These are phyloP conservation scores for Agrocybe pediades DNA, from an alignment of 768 basidiomycete genomes.

Conservation along the genomic window DNA sequence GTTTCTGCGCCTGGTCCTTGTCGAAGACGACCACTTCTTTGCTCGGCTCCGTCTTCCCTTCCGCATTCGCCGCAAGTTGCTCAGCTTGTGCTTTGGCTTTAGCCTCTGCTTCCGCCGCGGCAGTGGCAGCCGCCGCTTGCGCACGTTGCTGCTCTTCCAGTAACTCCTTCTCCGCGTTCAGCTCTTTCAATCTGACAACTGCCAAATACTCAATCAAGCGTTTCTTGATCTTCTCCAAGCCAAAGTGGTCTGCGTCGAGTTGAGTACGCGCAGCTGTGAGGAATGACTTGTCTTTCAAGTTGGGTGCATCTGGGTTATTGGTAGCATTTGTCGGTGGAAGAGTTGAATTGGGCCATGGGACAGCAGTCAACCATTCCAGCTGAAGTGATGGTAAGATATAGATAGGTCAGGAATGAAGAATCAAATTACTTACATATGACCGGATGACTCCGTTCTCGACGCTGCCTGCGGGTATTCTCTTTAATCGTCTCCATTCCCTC, in stretches of 20 bases:
- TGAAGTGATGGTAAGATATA: conserved; percentile 29
- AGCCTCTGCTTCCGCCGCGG: conserved; percentile 20
- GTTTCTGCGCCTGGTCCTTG: conserved; percentile 22
- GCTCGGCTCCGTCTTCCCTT: conserved; percentile 14
- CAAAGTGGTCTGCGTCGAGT: conserved; percentile 90
- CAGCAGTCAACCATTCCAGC: conserved; percentile 86
- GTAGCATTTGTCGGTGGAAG: conserved; percentile 19
- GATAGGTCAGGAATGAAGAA: conserved; percentile 16
- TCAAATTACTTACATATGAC: conserved; percentile 63
- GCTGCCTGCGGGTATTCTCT: conserved; percentile 86
- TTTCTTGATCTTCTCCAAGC: conserved; percentile 90
- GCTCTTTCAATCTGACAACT: conserved; percentile 66
- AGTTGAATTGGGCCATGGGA: conserved; percentile 79
- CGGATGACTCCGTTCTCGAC: conserved; percentile 91
- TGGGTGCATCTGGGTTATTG: conserved; percentile 5
- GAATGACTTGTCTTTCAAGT: conserved; percentile 57
- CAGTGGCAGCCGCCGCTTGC: conserved; percentile 19
- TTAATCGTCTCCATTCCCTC: conserved; percentile 81
- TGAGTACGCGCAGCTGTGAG: conserved; percentile 71
- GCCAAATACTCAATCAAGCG: conserved; percentile 91
- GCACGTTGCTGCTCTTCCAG: conserved; percentile 21
- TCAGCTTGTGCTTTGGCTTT: conserved; percentile 19
- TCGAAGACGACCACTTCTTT: conserved; percentile 32
- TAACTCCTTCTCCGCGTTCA: conserved; percentile 43
- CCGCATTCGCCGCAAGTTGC: conserved; percentile 6